Base-by-base conservation (phyloP, 2,329 filamentous ascomycete species). In the Sclerotinia nivalis region DNA sequence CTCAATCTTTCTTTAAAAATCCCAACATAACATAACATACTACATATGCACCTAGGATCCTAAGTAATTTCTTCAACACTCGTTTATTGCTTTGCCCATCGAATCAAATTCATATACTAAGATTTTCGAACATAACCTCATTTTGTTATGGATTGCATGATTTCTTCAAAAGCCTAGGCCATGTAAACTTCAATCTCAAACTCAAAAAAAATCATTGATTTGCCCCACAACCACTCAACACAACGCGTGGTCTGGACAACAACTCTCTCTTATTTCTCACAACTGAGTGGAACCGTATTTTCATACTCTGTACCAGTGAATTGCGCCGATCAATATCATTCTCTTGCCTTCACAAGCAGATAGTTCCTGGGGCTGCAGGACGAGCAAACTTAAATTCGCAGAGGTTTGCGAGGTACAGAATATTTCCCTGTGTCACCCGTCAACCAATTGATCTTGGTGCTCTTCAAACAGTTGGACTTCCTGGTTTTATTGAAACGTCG, bases 181-280 rank as follows among this genome's bases (percentile, higher is more conserved):
- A 18, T 43, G 37, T 12, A 37, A 49, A 34, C 18, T 37, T 61
- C 34, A 20, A 37, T 62, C 45, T 50, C 31, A 62, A 62, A 49
- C 59, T n/a, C 45, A 13, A 31, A 50, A 50, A 49, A 62, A 62
- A 62, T 34, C 12, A 22, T 47, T 13, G 28, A 25, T 50, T 37
- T 64, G 13, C 60, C 60, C 60, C 60, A 64, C 60, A 45, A 50
- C 22, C 28, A 50, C 45, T 37, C 60, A 37, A 50, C 18, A 47
- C 50, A 64, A 50, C 47, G 31, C 31, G 60, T 64, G 22, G 45
- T 22, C 22, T 49, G 40, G 15, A 43, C 60, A 31, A 64, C 22
- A 64, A 45, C 47, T n/a, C 47, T 40, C 31, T 40, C 15, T 52
- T 34, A 40, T 52, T 40, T 9, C 25, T 15, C 28, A 7, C 18